Percentiles rank a stretch among this genome's conserved stretches.
These are phyloP conservation scores for Neurospora sp. DNA, from an alignment of 495 filamentous ascomycete genomes.

Conservation along the genomic window DNA sequence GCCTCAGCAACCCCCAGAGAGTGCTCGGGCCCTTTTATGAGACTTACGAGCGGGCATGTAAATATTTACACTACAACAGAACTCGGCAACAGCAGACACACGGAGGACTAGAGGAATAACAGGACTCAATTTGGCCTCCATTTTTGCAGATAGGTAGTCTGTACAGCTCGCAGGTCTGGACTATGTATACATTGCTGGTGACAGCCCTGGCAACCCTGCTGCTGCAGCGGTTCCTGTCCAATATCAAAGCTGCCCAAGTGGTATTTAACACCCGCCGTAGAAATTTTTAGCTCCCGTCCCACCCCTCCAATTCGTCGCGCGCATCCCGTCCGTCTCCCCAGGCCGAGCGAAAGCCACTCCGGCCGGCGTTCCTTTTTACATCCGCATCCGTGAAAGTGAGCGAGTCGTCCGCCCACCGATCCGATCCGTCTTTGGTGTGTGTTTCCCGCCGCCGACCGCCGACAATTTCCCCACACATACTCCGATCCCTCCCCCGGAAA, in stretches of 20 bases:
- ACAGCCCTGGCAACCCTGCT: neutral
- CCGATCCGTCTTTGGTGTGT: neutral
- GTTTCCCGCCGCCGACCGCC: neutral
- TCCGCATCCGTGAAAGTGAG: neutral
- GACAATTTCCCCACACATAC: neutral
- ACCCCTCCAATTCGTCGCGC: neutral
- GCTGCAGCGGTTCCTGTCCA: neutral
- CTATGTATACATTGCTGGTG: neutral
- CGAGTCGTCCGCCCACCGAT: neutral
- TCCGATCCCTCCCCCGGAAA: neutral
- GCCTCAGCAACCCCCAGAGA: neutral
- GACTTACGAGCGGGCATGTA: neutral
- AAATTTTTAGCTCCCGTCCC: constrained; percentile 29
- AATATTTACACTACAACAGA: neutral
- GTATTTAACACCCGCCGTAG: constrained; percentile 17
- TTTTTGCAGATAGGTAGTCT: neutral
- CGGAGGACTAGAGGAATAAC: neutral
- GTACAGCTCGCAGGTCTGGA: neutral
- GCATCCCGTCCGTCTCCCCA: neutral
- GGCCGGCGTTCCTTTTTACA: neutral
- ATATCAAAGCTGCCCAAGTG: constrained; percentile 17
- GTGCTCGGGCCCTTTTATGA: neutral
- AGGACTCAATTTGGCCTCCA: neutral
- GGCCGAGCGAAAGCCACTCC: neutral
- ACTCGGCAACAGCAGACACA: neutral